A percentile compares a stretch with the other conserved stretches of the same genome.
Evolutionary conservation across 192 early-diverging fungal species (phyloP).

Genomic region (Spizellomyces punctatus): DNA sequence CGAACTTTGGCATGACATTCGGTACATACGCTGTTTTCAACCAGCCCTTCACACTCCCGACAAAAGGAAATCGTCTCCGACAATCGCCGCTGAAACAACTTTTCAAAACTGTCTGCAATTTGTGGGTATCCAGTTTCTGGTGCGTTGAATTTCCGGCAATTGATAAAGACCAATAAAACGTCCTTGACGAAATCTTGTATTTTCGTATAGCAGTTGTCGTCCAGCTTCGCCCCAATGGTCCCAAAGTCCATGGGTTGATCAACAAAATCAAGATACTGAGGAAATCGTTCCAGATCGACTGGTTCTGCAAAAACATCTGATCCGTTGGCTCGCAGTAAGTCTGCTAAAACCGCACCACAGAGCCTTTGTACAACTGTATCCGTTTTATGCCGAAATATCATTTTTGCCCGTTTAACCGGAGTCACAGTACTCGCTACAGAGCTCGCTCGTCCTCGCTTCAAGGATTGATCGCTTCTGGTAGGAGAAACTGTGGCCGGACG

Average conservation of each 20-base stretch:
- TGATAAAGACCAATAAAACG: conserved; percentile 14
- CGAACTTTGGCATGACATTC: background rate
- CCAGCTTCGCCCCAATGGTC: conserved; percentile 6
- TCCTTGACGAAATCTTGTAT: conserved; percentile 16
- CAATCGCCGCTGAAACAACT: conserved; percentile 4
- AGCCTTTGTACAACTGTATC: no score
- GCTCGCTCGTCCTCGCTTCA: no score
- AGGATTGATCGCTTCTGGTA: no score
- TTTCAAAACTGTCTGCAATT: background rate
- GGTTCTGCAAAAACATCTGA: conserved; percentile 7
- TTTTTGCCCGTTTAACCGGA: no score
- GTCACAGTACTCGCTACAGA: no score
- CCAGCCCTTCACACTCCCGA: background rate
- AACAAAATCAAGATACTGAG: conserved; percentile 16
- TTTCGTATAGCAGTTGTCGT: background rate
- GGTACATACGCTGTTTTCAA: background rate
- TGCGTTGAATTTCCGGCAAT: conserved; percentile 15
- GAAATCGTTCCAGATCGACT: background rate
- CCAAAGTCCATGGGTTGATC: conserved; percentile 30
- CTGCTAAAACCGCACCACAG: no score
- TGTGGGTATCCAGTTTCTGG: background rate
- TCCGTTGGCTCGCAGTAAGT: background rate
- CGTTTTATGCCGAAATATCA: no score
- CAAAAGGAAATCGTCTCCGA: conserved; percentile 6
- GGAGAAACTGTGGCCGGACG: no score